Evolutionary conservation across 805 yeast genomes (phyloP), one percentile per base, ranked within the genome.

Genomic region (Saccharomycopsis sp.): DNA sequence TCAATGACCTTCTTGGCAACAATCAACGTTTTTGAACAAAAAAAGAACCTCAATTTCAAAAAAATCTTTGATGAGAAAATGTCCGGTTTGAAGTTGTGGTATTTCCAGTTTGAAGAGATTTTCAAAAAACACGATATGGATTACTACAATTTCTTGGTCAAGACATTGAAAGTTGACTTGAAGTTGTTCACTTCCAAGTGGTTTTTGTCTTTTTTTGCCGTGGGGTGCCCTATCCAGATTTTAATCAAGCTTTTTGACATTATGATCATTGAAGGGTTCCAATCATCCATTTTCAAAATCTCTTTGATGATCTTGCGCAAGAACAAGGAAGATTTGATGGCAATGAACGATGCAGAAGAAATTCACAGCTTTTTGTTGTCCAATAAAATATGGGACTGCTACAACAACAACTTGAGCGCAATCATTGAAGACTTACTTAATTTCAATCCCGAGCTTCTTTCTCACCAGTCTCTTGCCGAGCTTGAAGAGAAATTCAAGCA

Each of bases 151-250:
- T 80, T 77, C 52, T 63, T 77, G 41, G 27, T n/a, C 27, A 46
- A 51, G 18, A 43, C 52, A 2, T 48, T 61, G 4, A 57, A 55
- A 41, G 66, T 61, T 50, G 78, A 62, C 51, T 59, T 61, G 50
- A 67, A 62, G 45, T 69, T 60, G 35, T 75, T 66, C 54, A 63
- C 76, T n/a, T 68, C 69, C 37, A 82, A 77, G 53, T 77, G 84
- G 84, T 75, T 80, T 65, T 54, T 77, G 36, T 71, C 80, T 1
- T 69, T 75, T 46, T 68, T 66, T 48, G 73, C 79, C 1, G 72
- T 73, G 23, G 77, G 78, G 31, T 65, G 77, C n/a, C 83, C 83
- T 1, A 66, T 60, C 56, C 64, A 43, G 50, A 73, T 60, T 63
- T 65, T 59, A 52, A 69, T 63, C 48, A 70, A 60, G 55, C 64